Conservation (phyloP, 1,139 yeast genomes). For the Yueomyces sp. region DNA sequence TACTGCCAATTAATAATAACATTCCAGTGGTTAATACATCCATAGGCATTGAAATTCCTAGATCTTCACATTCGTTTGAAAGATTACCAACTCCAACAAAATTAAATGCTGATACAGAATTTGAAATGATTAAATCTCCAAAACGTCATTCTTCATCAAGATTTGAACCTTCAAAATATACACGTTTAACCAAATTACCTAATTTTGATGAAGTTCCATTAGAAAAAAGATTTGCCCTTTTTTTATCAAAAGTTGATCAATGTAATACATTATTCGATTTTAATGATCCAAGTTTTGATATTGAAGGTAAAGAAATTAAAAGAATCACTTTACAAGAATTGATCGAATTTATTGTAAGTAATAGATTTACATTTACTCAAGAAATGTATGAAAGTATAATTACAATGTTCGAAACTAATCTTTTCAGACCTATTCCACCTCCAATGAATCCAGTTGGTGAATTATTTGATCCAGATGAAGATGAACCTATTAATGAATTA, state of each 20-base stretch:
- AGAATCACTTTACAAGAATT: slow-evolving; percentile 77
- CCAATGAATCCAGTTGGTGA: slow-evolving; percentile 97
- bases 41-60: slow-evolving; percentile 28
- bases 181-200: slow-evolving; percentile 74
- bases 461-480: slow-evolving; percentile 94
- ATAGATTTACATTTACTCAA: slow-evolving; percentile 76
- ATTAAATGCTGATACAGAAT: slow-evolving; percentile 30
- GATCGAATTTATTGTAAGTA: slow-evolving; percentile 72
- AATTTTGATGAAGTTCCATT: slow-evolving; percentile 83
- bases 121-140: slow-evolving; percentile 61
- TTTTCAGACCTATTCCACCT: slow-evolving; percentile 94
- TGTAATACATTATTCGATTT: slow-evolving; percentile 92
- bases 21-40: slow-evolving; percentile 10
- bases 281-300: slow-evolving; percentile 82
- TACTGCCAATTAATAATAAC: slow-evolving; percentile 5
- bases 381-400: slow-evolving; percentile 85
- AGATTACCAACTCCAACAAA: slow-evolving; percentile 33
- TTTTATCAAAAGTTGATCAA: slow-evolving; percentile 81
- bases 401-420: slow-evolving; percentile 75
- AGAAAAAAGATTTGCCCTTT: slow-evolving; percentile 70
- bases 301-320: slow-evolving; percentile 86
- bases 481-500: slow-evolving; percentile 90
- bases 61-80: slow-evolving; percentile 34
- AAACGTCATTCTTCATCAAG: slow-evolving; percentile 90
- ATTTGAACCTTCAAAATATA: slow-evolving; percentile 68